Conservation (phyloP, 768 basidiomycete species). For the Panaeolus papilionaceus region DNA sequence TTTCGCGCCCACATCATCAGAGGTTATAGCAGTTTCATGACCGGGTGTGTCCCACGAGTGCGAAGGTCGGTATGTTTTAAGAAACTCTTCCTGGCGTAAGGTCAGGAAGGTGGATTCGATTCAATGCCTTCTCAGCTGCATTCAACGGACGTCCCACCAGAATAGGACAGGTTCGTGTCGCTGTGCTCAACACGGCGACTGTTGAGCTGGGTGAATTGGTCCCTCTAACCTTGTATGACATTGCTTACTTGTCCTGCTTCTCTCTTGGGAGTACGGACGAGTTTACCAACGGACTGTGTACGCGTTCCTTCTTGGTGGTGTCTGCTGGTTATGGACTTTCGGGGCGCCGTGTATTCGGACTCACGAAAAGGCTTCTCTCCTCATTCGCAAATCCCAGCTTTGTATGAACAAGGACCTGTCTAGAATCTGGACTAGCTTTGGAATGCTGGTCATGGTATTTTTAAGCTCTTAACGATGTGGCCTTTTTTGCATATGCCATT, state of each 20-base stretch:
- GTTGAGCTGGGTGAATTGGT: conserved; percentile 34
- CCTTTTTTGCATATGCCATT: conserved; percentile 34
- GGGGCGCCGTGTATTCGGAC: conserved; percentile 39
- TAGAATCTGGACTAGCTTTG: conserved; percentile 53
- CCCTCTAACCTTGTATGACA: conserved; percentile 48
- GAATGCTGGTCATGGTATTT: conserved; percentile 43
- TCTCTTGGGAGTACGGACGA: conserved; percentile 40
- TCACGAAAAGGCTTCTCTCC: conserved; percentile 36
- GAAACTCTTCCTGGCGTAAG: conserved; percentile 28
- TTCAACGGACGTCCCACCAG: conserved; percentile 37
- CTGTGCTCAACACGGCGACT: conserved; percentile 37
- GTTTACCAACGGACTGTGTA: conserved; percentile 48
- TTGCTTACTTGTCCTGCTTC: conserved; percentile 40
- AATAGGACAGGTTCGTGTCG: conserved; percentile 46
- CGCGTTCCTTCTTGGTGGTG: conserved; percentile 50
- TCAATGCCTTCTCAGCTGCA: conserved; percentile 29
- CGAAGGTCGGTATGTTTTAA: conserved; percentile 29
- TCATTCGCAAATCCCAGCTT: conserved; percentile 41
- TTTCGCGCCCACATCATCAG: conserved; percentile 35
- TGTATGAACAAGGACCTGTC: conserved; percentile 59
- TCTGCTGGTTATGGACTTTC: conserved; percentile 58
- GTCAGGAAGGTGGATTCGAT: conserved; percentile 26
- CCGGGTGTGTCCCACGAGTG: conserved; percentile 29
- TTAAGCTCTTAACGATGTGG: conserved; percentile 37
- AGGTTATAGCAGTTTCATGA: conserved; percentile 26